Evolutionary conservation across 352 stramenopile species (phyloP).

Genomic region (Phytophthora capsici): DNA sequence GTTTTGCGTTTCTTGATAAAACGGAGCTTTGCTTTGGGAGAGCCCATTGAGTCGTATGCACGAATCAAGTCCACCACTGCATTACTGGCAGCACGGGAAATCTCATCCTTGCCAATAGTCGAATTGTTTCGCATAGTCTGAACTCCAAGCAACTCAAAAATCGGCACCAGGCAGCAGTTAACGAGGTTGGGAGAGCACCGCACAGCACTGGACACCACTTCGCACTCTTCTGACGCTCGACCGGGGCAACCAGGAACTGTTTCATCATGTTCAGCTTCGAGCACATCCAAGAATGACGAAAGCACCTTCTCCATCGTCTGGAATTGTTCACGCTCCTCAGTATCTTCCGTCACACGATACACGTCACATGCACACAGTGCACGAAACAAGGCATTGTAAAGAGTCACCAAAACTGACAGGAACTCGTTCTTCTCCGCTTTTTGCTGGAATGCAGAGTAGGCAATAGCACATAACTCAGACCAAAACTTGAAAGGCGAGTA

Average conservation of each 20-base stretch:
- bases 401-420: conserved; percentile 45
- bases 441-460: conserved; percentile 52
- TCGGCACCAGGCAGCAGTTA: conserved; percentile 61
- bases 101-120: neutral
- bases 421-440: conserved; percentile 27
- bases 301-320: conserved; percentile 81
- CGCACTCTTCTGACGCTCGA: conserved; percentile 45
- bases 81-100: conserved; percentile 34
- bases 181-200: conserved; percentile 81
- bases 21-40: too few relatives aligned
- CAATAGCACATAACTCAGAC: conserved; percentile 79
- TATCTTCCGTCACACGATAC: conserved; percentile 89
- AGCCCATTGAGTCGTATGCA: conserved; percentile 87
- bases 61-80: conserved; percentile 66
- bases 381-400: conserved; percentile 72
- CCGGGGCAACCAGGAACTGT: conserved; percentile 10
- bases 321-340: conserved; percentile 80
- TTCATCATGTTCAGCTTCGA: conserved; percentile 17
- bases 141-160: conserved; percentile 65
- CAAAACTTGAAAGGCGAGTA: conserved; percentile 90
- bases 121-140: conserved; percentile 25
- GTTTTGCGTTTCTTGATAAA: too few relatives aligned
- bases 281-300: conserved; percentile 48
- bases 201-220: conserved; percentile 66
- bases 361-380: conserved; percentile 73